Evolutionary conservation across 495 filamentous ascomycete species (phyloP).

Genomic region (Aspergillus cavernicola): DNA sequence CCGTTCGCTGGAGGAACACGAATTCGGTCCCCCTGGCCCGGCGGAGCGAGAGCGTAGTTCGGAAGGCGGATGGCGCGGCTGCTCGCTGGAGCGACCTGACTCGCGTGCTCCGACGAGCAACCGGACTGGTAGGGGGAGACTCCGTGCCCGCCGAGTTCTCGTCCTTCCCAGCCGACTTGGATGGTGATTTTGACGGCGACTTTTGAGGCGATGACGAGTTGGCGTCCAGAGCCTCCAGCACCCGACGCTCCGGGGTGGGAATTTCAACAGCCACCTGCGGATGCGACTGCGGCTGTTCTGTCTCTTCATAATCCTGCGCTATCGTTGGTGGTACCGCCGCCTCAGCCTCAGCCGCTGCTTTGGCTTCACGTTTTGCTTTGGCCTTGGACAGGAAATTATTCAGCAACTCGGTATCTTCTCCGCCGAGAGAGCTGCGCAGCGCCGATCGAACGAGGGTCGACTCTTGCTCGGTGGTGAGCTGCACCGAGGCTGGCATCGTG

Average conservation of each 20-base stretch:
- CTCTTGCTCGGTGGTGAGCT: constrained; percentile 32
- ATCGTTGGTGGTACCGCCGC: constrained; percentile 18
- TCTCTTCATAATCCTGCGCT: constrained; percentile 21
- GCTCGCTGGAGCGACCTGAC: constrained; percentile 25
- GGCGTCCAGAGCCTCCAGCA: constrained; percentile 47
- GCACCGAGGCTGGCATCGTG: constrained; percentile 15
- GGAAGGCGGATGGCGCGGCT: constrained; percentile 27
- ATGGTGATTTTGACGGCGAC: constrained; percentile 30
- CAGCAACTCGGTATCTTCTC: constrained; percentile 57
- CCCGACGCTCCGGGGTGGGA: constrained; percentile 44
- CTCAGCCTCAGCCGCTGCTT: constrained; percentile 24
- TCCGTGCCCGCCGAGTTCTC: constrained; percentile 17
- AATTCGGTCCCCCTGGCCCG: constrained; percentile 53
- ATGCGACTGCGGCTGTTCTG: constrained; percentile 17
- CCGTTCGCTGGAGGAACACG: constrained; percentile 52
- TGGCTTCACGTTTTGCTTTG: constrained; percentile 56
- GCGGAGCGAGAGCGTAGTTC: constrained; percentile 52
- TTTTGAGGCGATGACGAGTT: constrained; percentile 50
- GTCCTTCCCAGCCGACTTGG: constrained; percentile 23
- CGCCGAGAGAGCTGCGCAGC: constrained; percentile 41
- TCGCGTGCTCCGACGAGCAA: constrained; percentile 42
- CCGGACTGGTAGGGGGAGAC: constrained; percentile 24
- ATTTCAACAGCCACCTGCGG: constrained; percentile 23
- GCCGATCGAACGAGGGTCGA: constrained; percentile 40
- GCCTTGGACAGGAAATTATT: constrained; percentile 60